Evolutionary conservation across 2,329 filamentous ascomycete genomes (phyloP).

Genomic region (Aspergillus ochraceus): DNA sequence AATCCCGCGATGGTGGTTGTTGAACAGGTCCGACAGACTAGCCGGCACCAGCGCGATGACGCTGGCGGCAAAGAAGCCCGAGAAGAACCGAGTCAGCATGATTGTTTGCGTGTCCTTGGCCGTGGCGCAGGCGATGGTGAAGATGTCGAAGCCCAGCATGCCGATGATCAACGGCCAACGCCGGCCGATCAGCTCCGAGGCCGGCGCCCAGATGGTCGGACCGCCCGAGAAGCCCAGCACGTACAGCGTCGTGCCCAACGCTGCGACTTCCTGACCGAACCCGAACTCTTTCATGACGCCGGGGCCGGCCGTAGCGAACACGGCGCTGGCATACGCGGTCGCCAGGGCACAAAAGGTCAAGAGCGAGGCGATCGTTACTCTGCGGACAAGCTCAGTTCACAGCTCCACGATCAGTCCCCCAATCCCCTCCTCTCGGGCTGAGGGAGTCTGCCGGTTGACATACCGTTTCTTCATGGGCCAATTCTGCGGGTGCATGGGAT

Average conservation of each 20-base stretch:
- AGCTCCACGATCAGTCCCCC: background rate
- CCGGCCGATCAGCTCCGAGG: slow-evolving; percentile 60
- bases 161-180: slow-evolving; percentile 51
- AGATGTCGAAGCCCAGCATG: slow-evolving; percentile 42
- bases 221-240: slow-evolving; percentile 56
- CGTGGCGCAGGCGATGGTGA: slow-evolving; percentile 46
- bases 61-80: slow-evolving; percentile 43
- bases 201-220: slow-evolving; percentile 61
- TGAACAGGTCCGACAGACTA: slow-evolving; percentile 49
- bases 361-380: slow-evolving; percentile 16
- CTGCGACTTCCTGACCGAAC: slow-evolving; percentile 41
- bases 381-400: background rate
- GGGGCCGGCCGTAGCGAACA: slow-evolving; percentile 65
- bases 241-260: slow-evolving; percentile 47
- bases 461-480: slow-evolving; percentile 50
- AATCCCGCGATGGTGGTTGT: slow-evolving; percentile 41
- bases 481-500: slow-evolving; percentile 54
- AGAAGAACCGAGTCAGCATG: slow-evolving; percentile 46
- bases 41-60: slow-evolving; percentile 43
- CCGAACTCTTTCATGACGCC: slow-evolving; percentile 51
- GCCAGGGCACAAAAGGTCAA: slow-evolving; percentile 32
- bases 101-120: slow-evolving; percentile 40
- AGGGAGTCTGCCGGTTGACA: background rate
- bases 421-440: background rate
- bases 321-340: slow-evolving; percentile 53